phyloP scores from a whole-genome alignment of 179 eudicot genomes.

The Actinidia arguta region DNA sequence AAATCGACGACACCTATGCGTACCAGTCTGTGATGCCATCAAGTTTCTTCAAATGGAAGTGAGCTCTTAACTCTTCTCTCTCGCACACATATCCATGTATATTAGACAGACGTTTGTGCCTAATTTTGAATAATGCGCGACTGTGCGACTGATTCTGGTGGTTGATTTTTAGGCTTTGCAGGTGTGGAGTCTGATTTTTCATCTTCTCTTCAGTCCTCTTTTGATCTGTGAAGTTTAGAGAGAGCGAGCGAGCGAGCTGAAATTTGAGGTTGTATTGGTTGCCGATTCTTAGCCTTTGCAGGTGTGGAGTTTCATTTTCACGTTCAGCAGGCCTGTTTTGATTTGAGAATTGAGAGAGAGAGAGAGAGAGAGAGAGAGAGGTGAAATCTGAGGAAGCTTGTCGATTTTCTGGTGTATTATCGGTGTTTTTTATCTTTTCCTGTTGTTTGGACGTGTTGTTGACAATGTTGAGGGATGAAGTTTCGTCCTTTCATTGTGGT shows the following conservation, averaged over 20 bases:
- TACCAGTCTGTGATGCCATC: background rate
- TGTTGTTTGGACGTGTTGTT: background rate
- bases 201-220: background rate
- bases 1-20: background rate
- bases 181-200: background rate
- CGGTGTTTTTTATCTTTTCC: background rate
- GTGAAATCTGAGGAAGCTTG: background rate
- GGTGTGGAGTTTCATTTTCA: background rate
- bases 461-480: background rate
- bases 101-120: background rate
- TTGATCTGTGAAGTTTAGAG: background rate
- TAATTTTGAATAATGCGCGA: too few species aligned
- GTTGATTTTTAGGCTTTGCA: background rate
- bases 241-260: background rate
- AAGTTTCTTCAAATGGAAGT: background rate
- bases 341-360: background rate
- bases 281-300: background rate
- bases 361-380: background rate
- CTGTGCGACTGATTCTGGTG: background rate
- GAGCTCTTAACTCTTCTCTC: background rate
- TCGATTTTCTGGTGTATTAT: background rate
- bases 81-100: background rate
- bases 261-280: background rate
- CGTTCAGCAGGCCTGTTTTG: background rate
- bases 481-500: background rate